Evolutionary conservation across 768 basidiomycete genomes (phyloP).

Genomic region (Xerocomellus dryophilus): DNA sequence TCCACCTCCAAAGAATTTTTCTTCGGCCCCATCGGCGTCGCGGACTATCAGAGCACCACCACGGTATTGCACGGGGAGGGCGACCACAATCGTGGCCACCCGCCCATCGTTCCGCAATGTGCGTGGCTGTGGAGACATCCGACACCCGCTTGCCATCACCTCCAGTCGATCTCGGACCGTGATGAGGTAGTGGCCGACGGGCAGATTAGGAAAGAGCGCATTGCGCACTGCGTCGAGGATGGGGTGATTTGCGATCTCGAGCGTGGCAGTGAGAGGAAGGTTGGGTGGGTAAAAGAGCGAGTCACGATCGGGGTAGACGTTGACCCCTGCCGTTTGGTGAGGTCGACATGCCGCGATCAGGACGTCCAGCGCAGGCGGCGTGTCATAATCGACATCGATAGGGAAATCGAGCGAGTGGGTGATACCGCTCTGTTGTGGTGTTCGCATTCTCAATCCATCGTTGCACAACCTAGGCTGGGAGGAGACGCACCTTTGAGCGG

Average conservation of each 20-base stretch:
- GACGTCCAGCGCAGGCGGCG: constrained; percentile 75
- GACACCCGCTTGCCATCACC: constrained; percentile 58
- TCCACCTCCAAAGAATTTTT: constrained; percentile 61
- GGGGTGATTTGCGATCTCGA: constrained; percentile 79
- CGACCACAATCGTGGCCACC: constrained; percentile 69
- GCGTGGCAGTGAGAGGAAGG: constrained; percentile 68
- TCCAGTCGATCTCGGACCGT: constrained; percentile 68
- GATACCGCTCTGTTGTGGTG: constrained; percentile 57
- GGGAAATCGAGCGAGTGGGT: constrained; percentile 82
- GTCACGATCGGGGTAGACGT: constrained; percentile 57
- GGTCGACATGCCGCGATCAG: constrained; percentile 72
- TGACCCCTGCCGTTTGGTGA: constrained; percentile 51
- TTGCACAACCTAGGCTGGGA: not conserved
- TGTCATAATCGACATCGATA: constrained; percentile 69
- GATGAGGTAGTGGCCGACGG: constrained; percentile 66
- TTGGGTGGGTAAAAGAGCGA: constrained; percentile 70
- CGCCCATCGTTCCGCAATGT: constrained; percentile 60
- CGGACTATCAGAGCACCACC: constrained; percentile 65
- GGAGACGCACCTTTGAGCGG: constrained; percentile 60
- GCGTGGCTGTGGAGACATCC: constrained; percentile 53
- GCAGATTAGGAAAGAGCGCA: constrained; percentile 68
- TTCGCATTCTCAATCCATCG: not conserved
- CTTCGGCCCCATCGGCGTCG: constrained; percentile 51
- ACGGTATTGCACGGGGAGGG: constrained; percentile 69
- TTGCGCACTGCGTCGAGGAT: constrained; percentile 74